Base-by-base conservation (phyloP, 306 rosid species). In the Casuarina equisetifolia region DNA sequence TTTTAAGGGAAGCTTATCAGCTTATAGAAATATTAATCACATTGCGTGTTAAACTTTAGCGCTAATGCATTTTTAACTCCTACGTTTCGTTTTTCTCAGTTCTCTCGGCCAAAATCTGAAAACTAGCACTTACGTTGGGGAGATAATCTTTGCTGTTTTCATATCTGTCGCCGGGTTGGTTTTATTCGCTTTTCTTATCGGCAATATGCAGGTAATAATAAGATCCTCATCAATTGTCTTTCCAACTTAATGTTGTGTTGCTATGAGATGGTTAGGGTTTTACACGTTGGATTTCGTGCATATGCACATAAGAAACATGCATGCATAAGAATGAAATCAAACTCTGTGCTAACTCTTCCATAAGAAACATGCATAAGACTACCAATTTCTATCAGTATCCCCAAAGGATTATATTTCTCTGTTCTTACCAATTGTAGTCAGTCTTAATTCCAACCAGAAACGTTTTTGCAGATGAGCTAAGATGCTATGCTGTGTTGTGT, bases 161-260 rank as follows among this genome's bases (percentile, higher is more conserved):
- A 91, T 95, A 66, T 69, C 96, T 64, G 74, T 92, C 68, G 76
- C 76, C 39, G 97, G 98, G 69, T 84, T 95, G 88, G 88, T 92
- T 67, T 86, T 95, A 54, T 92, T 95, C 80, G 75, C 97, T 2
- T 74, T 83, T 9, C 98, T 94, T 70, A 92, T 94, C 66, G 97
- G 97, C 72, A 94, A 94, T 81, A 88, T 94, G 94, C 98, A 92
- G 98, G 98, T 92, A 82, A 84, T 61, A 25, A 9, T 51, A 45
- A 44, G 42, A 77, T 74, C 72, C 53, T 66, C 6, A 42, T 51
- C 12, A 48, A 46, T 71, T 69, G 7, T 39, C 50, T 66, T 67
- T 16, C 44, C 46, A 42, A 19, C 54, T 66, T 35, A 8, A 62
- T 52, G 48, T 69, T 40, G 25, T 67, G 19, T 10, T 16, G 35